phyloP scores from a whole-genome alignment of 495 filamentous ascomycete species.

The Friedmanniomyces simplex region DNA sequence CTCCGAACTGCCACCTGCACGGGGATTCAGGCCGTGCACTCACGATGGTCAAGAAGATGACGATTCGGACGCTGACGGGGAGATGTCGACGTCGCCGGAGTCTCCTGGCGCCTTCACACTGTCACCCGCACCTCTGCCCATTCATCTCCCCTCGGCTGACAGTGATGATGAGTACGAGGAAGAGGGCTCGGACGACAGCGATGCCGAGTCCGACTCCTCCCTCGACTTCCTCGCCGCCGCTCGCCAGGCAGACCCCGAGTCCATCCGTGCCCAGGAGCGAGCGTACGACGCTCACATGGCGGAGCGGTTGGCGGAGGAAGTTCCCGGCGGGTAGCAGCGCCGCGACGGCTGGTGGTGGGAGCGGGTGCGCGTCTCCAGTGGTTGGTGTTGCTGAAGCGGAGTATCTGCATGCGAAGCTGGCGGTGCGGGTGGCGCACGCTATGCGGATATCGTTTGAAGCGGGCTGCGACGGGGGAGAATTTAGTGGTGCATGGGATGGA shows the following conservation, averaged over 20 bases:
- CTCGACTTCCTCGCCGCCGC: slow-evolving; percentile 30
- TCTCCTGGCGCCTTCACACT: slow-evolving; percentile 1
- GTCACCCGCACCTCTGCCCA: slow-evolving; percentile 15
- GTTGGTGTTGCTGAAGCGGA: neutral
- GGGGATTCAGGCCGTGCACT: slow-evolving; percentile 22
- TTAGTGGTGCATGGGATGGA: neutral
- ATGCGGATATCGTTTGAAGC: neutral
- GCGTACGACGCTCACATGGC: slow-evolving; percentile 31
- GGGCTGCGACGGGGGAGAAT: neutral
- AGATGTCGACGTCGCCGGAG: slow-evolving; percentile 3
- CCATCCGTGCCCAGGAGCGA: slow-evolving; percentile 22
- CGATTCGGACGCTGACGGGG: slow-evolving; percentile 22
- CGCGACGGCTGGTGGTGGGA: slow-evolving; percentile 33
- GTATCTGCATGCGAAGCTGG: slow-evolving; percentile 6
- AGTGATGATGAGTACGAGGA: slow-evolving; percentile 9
- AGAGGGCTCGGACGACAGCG: slow-evolving; percentile 5
- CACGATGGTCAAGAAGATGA: slow-evolving; percentile 11
- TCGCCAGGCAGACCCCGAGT: slow-evolving; percentile 24
- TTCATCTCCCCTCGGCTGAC: slow-evolving; percentile 8
- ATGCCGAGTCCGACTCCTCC: slow-evolving; percentile 15
- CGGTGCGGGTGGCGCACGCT: neutral
- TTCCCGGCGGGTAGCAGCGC: slow-evolving; percentile 34
- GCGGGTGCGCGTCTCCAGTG: slow-evolving; percentile 31
- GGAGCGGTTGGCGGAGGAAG: slow-evolving; percentile 31
- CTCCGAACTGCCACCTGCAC: slow-evolving; percentile 27